Evolutionary conservation across 306 rosid genomes (phyloP).

Genomic region (Prunus persica): Prunus_persica_NCBIv2 NC_034014.1:7257501-7258000

Average conservation of each 20-base stretch:
- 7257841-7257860: background rate
- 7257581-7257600: conserved; percentile 67
- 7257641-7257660: background rate
- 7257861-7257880: background rate
- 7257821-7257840: background rate
- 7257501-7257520: conserved; percentile 70
- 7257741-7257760: conserved; percentile 2
- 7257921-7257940: conserved; percentile 11
- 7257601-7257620: conserved; percentile 20
- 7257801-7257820: background rate
- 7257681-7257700: background rate
- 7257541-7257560: conserved; percentile 90
- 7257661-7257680: background rate
- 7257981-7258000: conserved; percentile 79
- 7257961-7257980: conserved; percentile 93
- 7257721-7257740: background rate
- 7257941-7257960: conserved; percentile 81
- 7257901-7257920: background rate
- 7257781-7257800: background rate
- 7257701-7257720: background rate
- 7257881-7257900: background rate
- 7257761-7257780: background rate
- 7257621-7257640: conserved; percentile 5
- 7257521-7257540: conserved; percentile 81
- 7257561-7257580: conserved; percentile 74